Evolutionary conservation across 1,284 basidiomycete species (phyloP).

Genomic region (Sanghuangporus baumii): DNA sequence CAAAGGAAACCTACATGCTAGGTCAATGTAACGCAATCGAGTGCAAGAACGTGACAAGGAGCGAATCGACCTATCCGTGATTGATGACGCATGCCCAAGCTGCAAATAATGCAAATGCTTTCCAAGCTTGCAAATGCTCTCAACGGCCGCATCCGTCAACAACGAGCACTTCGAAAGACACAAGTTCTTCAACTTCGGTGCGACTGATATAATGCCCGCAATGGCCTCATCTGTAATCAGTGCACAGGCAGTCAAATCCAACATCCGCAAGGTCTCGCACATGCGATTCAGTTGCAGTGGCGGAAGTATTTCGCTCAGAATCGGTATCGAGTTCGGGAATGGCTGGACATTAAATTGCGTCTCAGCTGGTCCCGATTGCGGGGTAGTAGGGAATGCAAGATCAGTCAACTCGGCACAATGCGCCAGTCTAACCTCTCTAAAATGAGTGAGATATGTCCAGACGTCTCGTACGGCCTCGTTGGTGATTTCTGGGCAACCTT

Average conservation of each 20-base stretch:
- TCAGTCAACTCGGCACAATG: conserved; percentile 80
- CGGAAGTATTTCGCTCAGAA: conserved; percentile 42
- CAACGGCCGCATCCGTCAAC: conserved; percentile 83
- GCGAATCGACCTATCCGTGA: conserved; percentile 88
- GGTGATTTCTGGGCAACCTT: conserved; percentile 76
- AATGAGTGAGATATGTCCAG: conserved; percentile 74
- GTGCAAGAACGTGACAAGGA: conserved; percentile 85
- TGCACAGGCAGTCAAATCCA: conserved; percentile 85
- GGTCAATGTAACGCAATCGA: conserved; percentile 92
- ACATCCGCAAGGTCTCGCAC: conserved; percentile 81
- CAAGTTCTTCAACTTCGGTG: conserved; percentile 88
- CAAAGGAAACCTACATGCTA: conserved; percentile 71
- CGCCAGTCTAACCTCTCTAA: conserved; percentile 89
- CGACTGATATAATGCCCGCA: conserved; percentile 84
- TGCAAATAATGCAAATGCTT: conserved; percentile 94
- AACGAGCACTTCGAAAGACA: conserved; percentile 87
- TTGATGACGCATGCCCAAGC: conserved; percentile 83
- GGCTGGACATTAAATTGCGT: conserved; percentile 20
- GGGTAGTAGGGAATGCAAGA: conserved; percentile 76
- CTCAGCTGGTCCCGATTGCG: conserved; percentile 33
- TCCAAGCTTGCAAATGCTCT: conserved; percentile 83
- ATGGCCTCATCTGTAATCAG: conserved; percentile 85
- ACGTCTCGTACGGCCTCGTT: conserved; percentile 79
- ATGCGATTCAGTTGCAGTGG: conserved; percentile 55
- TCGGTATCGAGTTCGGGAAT: conserved; percentile 22